phyloP scores from a whole-genome alignment of 768 basidiomycete genomes.

The Suillus luteus region DNA sequence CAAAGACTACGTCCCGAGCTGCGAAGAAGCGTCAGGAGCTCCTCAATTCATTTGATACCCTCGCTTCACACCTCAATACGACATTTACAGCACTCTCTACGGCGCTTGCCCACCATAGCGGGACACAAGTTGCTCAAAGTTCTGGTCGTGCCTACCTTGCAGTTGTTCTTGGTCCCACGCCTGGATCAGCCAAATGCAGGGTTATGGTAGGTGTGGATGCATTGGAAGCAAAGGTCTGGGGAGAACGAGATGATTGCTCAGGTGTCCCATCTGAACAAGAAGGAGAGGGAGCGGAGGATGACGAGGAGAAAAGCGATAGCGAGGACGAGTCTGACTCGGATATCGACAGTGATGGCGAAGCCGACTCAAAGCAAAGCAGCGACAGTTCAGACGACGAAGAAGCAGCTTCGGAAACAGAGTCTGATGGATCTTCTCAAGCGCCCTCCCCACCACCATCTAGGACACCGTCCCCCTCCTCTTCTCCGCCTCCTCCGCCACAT shows the following conservation, averaged over 20 bases:
- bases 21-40: slow-evolving; percentile 64
- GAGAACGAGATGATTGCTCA: slow-evolving; percentile 18
- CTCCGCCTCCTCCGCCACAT: slow-evolving; percentile 11
- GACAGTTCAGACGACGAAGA: slow-evolving; percentile 9
- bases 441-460: slow-evolving; percentile 21
- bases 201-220: slow-evolving; percentile 68
- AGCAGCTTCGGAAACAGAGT: slow-evolving; percentile 13
- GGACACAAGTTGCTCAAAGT: slow-evolving; percentile 1
- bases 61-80: slow-evolving; percentile 71
- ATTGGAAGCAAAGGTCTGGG: slow-evolving; percentile 49
- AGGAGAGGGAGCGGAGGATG: slow-evolving; percentile 32
- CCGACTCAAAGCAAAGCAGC: not conserved
- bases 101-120: slow-evolving; percentile 49
- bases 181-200: slow-evolving; percentile 59
- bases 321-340: slow-evolving; percentile 14
- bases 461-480: slow-evolving; percentile 17
- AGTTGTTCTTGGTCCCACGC: slow-evolving; percentile 66
- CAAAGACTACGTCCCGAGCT: slow-evolving; percentile 47
- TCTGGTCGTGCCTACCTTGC: slow-evolving; percentile 52
- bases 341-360: slow-evolving; percentile 27
- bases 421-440: slow-evolving; percentile 29
- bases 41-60: slow-evolving; percentile 65
- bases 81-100: slow-evolving; percentile 75
- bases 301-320: not conserved
- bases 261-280: not conserved